Conservation (phyloP, 1,284 basidiomycete species). For the Schizopora paradoxa region DNA sequence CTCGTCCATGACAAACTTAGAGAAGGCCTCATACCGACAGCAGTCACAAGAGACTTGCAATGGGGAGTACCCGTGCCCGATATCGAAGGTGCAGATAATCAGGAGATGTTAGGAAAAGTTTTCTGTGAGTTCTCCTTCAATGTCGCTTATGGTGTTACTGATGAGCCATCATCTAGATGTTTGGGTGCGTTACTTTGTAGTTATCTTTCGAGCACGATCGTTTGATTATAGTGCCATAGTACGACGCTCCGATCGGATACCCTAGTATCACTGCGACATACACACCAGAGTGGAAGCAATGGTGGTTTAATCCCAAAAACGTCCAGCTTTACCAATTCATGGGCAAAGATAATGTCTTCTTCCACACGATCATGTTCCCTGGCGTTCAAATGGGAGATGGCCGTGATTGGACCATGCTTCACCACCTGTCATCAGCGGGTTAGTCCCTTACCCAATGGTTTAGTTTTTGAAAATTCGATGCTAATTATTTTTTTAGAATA, state of each 20-base stretch:
- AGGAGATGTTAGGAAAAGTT: slow-evolving; percentile 91
- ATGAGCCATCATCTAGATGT: slow-evolving; percentile 52
- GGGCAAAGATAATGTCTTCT: slow-evolving; percentile 98
- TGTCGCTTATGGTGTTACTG: slow-evolving; percentile 9
- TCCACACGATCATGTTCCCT: slow-evolving; percentile 97
- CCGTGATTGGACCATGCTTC: slow-evolving; percentile 88
- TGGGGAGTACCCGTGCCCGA: slow-evolving; percentile 95
- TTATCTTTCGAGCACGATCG: neutral
- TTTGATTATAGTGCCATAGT: slow-evolving; percentile 44
- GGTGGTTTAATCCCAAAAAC: slow-evolving; percentile 95
- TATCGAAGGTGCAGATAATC: slow-evolving; percentile 65
- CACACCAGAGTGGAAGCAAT: slow-evolving; percentile 91
- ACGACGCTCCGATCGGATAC: slow-evolving; percentile 97
- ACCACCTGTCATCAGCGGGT: slow-evolving; percentile 96
- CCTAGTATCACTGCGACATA: slow-evolving; percentile 97
- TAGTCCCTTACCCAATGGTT: slow-evolving; percentile 21
- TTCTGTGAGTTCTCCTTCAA: slow-evolving; percentile 63
- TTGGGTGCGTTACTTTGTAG: slow-evolving; percentile 52
- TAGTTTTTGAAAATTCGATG: neutral
- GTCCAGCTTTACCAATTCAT: slow-evolving; percentile 98
- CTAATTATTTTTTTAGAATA: slow-evolving; percentile 63
- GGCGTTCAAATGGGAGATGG: slow-evolving; percentile 88
- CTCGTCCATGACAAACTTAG: slow-evolving; percentile 90
- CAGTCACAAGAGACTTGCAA: slow-evolving; percentile 89
- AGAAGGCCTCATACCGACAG: slow-evolving; percentile 82